These are phyloP conservation scores for Rhodamnia rubescens DNA, from an alignment of 345 rosid species.

Conservation along the genomic window DNA sequence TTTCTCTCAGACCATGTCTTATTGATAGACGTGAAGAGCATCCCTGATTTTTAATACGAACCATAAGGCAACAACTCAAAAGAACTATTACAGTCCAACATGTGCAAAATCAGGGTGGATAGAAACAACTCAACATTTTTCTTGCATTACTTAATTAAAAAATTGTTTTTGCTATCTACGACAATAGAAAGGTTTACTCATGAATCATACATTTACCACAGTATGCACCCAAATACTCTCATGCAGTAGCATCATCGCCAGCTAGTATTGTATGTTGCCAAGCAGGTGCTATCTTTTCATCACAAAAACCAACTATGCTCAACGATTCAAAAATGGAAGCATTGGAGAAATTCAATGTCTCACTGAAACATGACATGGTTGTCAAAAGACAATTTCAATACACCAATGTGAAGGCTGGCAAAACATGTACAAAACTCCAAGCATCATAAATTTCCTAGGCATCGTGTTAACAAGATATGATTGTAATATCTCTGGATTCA, in stretches of 20 bases:
- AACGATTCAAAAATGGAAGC: background rate
- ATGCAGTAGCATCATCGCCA: background rate
- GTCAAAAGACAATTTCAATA: background rate
- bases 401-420: background rate
- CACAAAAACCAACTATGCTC: background rate
- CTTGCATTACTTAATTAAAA: background rate
- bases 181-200: background rate
- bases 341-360: background rate
- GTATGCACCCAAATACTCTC: background rate
- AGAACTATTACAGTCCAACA: background rate
- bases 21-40: background rate
- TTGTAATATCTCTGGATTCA: background rate
- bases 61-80: background rate
- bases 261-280: background rate
- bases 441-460: background rate
- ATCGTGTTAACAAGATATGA: background rate
- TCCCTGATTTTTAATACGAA: background rate
- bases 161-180: background rate
- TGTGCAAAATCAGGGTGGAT: background rate
- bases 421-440: background rate
- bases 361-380: background rate
- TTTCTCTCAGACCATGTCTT: background rate
- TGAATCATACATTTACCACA: background rate
- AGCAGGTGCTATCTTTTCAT: background rate
- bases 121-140: background rate